Conservation (phyloP, 148 eudicot genomes). For the Rhododendron williamsianum region DNA sequence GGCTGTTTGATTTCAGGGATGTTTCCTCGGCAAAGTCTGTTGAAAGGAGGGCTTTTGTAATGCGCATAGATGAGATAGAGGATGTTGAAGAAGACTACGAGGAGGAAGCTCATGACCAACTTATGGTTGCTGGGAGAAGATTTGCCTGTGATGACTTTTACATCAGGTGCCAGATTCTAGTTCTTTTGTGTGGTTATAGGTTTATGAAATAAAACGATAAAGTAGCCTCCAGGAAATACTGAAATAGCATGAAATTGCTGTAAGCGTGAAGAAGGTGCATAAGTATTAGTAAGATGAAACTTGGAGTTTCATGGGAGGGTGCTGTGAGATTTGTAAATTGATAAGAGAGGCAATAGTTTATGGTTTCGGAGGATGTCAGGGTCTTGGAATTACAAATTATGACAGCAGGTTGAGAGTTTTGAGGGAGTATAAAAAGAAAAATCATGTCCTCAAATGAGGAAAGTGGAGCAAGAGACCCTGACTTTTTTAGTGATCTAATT, state of each 20-base stretch:
- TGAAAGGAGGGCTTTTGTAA: slow-evolving; percentile 42
- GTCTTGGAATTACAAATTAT: background rate
- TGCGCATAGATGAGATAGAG: slow-evolving; percentile 44
- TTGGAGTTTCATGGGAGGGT: background rate
- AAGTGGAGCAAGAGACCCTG: background rate
- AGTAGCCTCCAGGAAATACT: background rate
- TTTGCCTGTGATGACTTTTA: slow-evolving; percentile 47
- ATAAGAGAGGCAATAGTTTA: background rate
- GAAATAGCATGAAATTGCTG: background rate
- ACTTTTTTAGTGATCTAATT: background rate
- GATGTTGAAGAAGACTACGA: slow-evolving; percentile 41
- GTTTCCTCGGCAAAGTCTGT: slow-evolving; percentile 21
- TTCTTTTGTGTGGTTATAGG: background rate
- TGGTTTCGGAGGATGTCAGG: background rate
- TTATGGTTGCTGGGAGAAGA: slow-evolving; percentile 36
- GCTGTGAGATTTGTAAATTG: background rate
- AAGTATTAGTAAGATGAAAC: background rate
- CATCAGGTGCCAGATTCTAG: slow-evolving; percentile 34
- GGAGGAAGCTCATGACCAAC: slow-evolving; percentile 20
- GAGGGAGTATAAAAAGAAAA: background rate
- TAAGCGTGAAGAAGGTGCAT: background rate
- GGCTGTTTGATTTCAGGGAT: slow-evolving; percentile 27
- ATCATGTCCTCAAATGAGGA: background rate
- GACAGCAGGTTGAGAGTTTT: slow-evolving; percentile 6
- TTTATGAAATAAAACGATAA: background rate